Percentiles rank a stretch among this genome's conserved stretches.
These are phyloP conservation scores for Zychaea mexicana DNA, from an alignment of 371 early-diverging fungal species.

Conservation along the genomic window DNA sequence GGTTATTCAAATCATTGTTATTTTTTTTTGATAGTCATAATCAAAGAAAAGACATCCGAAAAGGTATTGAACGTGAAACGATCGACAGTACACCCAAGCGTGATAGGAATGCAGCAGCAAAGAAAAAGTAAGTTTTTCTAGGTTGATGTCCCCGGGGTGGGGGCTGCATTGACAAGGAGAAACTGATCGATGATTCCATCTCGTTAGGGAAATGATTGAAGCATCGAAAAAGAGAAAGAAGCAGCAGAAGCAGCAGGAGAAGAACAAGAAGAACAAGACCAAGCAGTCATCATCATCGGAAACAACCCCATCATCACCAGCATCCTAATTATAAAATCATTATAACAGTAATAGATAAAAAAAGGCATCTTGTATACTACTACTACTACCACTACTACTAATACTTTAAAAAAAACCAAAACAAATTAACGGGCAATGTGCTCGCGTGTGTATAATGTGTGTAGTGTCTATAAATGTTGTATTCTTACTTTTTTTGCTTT, in stretches of 20 bases:
- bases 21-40: constrained; percentile 17
- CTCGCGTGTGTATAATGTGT: too few species aligned
- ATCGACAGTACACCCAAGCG: constrained; percentile 38
- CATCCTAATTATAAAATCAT: too few species aligned
- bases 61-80: constrained; percentile 29
- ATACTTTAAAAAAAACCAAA: too few species aligned
- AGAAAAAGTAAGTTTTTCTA: constrained; percentile 33
- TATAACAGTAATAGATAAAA: too few species aligned
- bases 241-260: constrained; percentile 21
- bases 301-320: constrained; percentile 2
- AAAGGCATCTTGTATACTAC: too few species aligned
- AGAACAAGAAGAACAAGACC: constrained; percentile 17
- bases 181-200: not conserved
- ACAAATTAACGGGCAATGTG: too few species aligned
- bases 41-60: constrained; percentile 25
- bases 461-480: not conserved
- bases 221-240: constrained; percentile 43
- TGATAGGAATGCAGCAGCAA: constrained; percentile 25
- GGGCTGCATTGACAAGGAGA: not conserved
- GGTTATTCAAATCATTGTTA: not conserved
- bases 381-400: too few species aligned
- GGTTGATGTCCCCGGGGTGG: too few species aligned
- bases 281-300: not conserved
- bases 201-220: constrained; percentile 39
- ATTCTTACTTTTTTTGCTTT: not conserved